Percentiles rank a stretch among this genome's conserved stretches.
These are phyloP conservation scores for Lipomyces starkeyi DNA, from an alignment of 805 yeast species.

Conservation along the genomic window DNA sequence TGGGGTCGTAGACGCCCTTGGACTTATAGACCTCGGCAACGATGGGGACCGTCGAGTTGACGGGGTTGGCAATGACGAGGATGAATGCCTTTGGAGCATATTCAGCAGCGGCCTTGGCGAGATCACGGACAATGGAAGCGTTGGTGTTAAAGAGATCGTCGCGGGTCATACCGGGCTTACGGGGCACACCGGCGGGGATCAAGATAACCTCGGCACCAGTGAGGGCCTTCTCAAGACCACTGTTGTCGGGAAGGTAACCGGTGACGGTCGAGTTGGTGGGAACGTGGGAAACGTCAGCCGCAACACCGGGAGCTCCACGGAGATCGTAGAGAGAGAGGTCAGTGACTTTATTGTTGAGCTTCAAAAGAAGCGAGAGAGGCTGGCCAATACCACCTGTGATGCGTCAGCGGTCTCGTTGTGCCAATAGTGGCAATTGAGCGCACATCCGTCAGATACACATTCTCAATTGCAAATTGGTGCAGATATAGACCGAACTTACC, in stretches of 20 bases:
- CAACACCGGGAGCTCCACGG: conserved; percentile 94
- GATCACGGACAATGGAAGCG: conserved; percentile 92
- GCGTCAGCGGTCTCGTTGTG: not conserved
- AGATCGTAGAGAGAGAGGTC: conserved; percentile 86
- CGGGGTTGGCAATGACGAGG: conserved; percentile 89
- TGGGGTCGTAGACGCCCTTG: conserved; percentile 87
- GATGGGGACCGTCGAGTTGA: conserved; percentile 96
- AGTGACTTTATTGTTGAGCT: conserved; percentile 86
- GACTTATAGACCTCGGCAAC: conserved; percentile 90
- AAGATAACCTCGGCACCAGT: conserved; percentile 76
- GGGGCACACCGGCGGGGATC: conserved; percentile 96
- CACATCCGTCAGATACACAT: not conserved
- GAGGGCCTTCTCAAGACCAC: conserved; percentile 72
- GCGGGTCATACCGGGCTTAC: conserved; percentile 99
- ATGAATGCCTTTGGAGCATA: conserved; percentile 83
- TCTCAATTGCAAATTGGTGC: conserved; percentile 52
- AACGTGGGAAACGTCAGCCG: conserved; percentile 92
- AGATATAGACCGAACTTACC: conserved; percentile 21
- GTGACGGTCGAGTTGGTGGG: conserved; percentile 88
- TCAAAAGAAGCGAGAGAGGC: conserved; percentile 81
- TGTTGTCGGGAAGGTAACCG: conserved; percentile 84
- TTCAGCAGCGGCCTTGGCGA: conserved; percentile 85
- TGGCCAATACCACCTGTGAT: conserved; percentile 84
- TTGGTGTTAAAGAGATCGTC: conserved; percentile 96
- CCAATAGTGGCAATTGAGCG: not conserved